phyloP scores from a whole-genome alignment of 1,139 yeast species.

The Kodamaea arcana region DNA sequence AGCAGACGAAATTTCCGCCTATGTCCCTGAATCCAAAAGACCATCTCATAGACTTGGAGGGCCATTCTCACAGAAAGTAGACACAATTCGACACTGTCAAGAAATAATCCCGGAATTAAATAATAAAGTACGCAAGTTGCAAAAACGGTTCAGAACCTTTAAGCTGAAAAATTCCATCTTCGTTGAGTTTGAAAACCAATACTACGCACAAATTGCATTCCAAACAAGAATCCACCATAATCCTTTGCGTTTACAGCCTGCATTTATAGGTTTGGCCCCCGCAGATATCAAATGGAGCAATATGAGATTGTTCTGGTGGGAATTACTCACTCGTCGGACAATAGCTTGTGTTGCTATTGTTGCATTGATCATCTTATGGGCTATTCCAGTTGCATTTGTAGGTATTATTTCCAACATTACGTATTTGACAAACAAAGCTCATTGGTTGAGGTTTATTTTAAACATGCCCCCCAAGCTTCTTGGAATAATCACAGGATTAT shows the following conservation, averaged over 20 bases:
- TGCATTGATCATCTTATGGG: conserved; percentile 75
- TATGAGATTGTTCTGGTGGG: conserved; percentile 82
- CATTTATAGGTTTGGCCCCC: conserved; percentile 56
- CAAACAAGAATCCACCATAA: conserved; percentile 55
- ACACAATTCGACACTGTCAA: conserved; percentile 55
- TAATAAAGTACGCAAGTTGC: conserved; percentile 50
- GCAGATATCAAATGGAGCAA: conserved; percentile 64
- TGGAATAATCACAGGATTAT: conserved; percentile 82
- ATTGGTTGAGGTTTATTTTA: conserved; percentile 65
- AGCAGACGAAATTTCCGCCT: conserved; percentile 51
- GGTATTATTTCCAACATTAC: conserved; percentile 88
- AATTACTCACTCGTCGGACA: conserved; percentile 56
- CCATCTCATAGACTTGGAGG: conserved; percentile 64
- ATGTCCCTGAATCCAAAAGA: conserved; percentile 71
- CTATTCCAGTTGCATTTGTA: conserved; percentile 92
- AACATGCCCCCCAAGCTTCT: conserved; percentile 61
- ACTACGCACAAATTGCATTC: conserved; percentile 65
- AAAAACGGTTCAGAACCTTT: conserved; percentile 38
- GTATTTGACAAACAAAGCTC: conserved; percentile 62
- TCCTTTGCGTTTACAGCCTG: conserved; percentile 49
- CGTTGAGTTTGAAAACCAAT: conserved; percentile 67
- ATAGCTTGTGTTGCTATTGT: conserved; percentile 58
- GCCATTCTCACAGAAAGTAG: conserved; percentile 53
- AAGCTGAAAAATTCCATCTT: conserved; percentile 57
- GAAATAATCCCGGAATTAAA: conserved; percentile 54